These are phyloP conservation scores for Echinochloa phyllopogon DNA, from an alignment of 176 grass and related monocot species.

Conservation along the genomic window DNA sequence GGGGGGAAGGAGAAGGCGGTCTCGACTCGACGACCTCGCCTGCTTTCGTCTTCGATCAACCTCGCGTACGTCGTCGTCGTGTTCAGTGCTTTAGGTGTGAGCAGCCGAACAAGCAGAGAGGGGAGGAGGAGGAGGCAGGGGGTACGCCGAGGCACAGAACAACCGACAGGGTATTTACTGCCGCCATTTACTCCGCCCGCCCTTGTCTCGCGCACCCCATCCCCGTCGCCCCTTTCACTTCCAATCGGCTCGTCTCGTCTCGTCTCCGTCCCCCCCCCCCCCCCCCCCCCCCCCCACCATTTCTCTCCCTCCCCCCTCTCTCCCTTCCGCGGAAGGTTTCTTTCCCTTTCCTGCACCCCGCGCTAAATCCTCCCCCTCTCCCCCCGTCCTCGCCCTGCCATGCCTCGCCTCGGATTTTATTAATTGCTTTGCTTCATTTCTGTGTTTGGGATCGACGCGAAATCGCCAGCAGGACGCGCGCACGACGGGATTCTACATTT, in stretches of 20 bases:
- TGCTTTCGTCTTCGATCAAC: neutral
- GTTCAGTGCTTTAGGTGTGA: neutral
- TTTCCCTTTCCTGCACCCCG: conserved; percentile 38
- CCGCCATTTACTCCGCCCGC: conserved; percentile 40
- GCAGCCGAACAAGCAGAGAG: neutral
- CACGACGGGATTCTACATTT: neutral
- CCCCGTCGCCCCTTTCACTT: neutral
- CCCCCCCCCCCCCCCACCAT: neutral
- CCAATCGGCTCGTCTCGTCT: neutral
- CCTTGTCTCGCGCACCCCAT: conserved; percentile 9
- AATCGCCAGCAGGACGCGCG: no score
- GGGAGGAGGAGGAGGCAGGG: neutral
- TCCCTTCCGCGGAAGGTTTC: conserved; percentile 16
- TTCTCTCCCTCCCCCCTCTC: neutral
- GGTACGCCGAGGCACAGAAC: conserved; percentile 57
- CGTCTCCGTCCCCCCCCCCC: conserved; percentile 2
- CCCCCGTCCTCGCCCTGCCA: conserved; percentile 17
- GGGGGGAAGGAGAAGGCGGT: neutral
- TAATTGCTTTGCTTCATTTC: neutral
- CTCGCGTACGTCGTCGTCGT: neutral
- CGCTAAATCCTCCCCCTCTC: conserved; percentile 47
- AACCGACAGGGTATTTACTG: conserved; percentile 80
- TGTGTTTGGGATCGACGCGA: neutral
- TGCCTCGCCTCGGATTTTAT: conserved; percentile 11
- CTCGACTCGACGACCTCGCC: neutral